phyloP scores from a whole-genome alignment of 2,329 filamentous ascomycete species.

The Amauroascus verrucosus region DNA sequence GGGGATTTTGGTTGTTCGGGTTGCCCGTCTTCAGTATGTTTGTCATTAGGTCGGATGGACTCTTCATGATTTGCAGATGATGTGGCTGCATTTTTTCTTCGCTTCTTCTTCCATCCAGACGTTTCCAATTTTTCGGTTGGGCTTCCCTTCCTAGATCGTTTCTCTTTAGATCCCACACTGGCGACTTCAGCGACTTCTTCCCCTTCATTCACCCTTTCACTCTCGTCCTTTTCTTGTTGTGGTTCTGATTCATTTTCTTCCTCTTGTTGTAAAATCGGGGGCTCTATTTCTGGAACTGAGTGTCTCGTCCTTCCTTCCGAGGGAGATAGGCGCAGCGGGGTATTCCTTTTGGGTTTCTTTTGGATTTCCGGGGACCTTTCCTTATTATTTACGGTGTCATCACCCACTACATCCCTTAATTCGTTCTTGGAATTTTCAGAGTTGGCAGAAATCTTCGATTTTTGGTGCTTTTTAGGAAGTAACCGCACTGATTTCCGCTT shows the following conservation, averaged over 20 bases:
- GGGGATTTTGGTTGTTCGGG: slow-evolving; percentile 9
- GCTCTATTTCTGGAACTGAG: background rate
- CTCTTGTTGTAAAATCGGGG: background rate
- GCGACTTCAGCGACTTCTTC: background rate
- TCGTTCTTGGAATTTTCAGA: background rate
- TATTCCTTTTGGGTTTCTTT: background rate
- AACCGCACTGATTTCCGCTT: slow-evolving; percentile 16
- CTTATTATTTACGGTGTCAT: background rate
- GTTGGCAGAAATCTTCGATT: background rate
- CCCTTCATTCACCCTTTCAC: background rate
- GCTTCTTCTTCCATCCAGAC: background rate
- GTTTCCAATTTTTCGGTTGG: background rate
- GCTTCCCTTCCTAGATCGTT: background rate
- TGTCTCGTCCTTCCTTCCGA: background rate
- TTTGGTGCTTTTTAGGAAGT: slow-evolving; percentile 9
- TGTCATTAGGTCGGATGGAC: background rate
- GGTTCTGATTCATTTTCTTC: background rate
- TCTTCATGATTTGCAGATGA: background rate
- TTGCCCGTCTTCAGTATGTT: slow-evolving; percentile 5
- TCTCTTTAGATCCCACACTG: background rate
- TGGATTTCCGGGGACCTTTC: background rate
- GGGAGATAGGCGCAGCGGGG: background rate
- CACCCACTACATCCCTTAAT: background rate
- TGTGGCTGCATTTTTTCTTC: background rate
- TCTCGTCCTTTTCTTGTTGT: background rate